Evolutionary conservation across 2,329 filamentous ascomycete species (phyloP).

Genomic region (Paecilomyces niveus): DNA sequence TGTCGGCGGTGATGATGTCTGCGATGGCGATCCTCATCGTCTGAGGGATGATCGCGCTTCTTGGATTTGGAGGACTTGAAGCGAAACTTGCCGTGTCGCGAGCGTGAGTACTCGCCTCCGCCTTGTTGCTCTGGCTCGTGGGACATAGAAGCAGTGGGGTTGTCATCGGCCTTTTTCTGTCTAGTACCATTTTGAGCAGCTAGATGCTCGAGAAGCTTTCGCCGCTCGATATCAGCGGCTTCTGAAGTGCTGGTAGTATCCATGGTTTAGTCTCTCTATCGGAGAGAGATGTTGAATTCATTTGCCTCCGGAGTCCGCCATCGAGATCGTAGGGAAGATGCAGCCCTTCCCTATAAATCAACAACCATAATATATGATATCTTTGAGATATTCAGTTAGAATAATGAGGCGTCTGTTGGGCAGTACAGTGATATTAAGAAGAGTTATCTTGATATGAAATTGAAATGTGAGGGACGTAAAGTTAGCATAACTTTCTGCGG

Average conservation of each 20-base stretch:
- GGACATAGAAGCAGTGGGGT: background rate
- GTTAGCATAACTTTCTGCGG: no score
- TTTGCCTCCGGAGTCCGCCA: background rate
- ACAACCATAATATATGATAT: background rate
- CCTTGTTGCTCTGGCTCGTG: background rate
- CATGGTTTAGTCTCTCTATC: background rate
- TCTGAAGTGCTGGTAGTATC: background rate
- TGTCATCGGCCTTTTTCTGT: background rate
- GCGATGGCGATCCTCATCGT: constrained; percentile 2
- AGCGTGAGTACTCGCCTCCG: constrained; percentile 9
- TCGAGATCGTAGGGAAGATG: background rate
- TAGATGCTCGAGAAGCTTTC: background rate
- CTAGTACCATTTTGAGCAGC: background rate
- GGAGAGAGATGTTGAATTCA: background rate
- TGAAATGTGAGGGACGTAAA: no score
- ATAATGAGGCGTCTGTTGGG: background rate
- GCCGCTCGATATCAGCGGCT: background rate
- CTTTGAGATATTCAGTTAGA: background rate
- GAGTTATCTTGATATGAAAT: no score
- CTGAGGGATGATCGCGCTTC: background rate
- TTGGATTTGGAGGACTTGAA: constrained; percentile 23
- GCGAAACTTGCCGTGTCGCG: constrained; percentile 22
- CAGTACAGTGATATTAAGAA: no score
- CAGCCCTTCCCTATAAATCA: background rate
- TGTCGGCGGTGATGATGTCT: constrained; percentile 11